Conservation (phyloP, 176 grass and related monocot species). For the Cenchrus fungigraminus region DNA sequence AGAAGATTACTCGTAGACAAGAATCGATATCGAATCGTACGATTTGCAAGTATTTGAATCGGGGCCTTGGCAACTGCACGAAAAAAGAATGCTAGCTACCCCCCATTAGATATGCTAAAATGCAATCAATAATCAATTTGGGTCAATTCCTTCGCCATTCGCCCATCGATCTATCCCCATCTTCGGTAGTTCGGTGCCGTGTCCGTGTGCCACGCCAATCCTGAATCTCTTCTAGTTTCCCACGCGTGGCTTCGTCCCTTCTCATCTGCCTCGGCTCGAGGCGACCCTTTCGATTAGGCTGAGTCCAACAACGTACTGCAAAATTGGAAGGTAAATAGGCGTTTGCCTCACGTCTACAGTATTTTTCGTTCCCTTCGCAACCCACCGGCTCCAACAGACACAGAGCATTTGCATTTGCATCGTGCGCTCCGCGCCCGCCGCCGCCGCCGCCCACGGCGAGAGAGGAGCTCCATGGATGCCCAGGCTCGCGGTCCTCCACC, state of each 20-base stretch:
- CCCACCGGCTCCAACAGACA: too few species aligned
- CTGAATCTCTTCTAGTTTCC: not conserved
- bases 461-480: too few species aligned
- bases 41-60: not conserved
- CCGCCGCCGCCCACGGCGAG: too few species aligned
- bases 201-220: not conserved
- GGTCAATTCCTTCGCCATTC: not conserved
- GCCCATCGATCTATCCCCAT: not conserved
- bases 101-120: not conserved
- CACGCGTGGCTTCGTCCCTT: not conserved
- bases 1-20: not conserved
- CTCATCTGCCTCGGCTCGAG: not conserved
- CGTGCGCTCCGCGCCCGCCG: too few species aligned
- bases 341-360: too few species aligned
- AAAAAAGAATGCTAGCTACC: not conserved
- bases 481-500: too few species aligned
- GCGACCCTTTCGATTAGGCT: not conserved
- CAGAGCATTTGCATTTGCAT: too few species aligned
- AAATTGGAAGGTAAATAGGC: too few species aligned
- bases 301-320: too few species aligned
- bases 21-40: not conserved
- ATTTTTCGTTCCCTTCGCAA: too few species aligned
- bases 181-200: not conserved
- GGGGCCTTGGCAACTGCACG: not conserved
- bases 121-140: conserved; percentile 17